Conservation (phyloP, 164 flowering plant genomes). For the Macadamia tetraphylla region DNA sequence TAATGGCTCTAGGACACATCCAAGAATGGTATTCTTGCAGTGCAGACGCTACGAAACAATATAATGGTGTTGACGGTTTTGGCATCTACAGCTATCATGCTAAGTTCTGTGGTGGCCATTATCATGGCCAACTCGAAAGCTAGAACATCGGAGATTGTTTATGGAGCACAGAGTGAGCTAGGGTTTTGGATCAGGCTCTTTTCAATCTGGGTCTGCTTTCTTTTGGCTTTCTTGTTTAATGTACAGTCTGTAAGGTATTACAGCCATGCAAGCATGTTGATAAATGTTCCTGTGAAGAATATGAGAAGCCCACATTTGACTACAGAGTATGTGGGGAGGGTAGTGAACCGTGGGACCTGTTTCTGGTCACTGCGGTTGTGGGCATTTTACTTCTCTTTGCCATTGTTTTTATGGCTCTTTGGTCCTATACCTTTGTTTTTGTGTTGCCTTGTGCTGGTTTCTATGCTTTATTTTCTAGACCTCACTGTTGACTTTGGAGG, state of each 20-base stretch:
- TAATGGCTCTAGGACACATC: no score
- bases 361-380: slow-evolving; percentile 17
- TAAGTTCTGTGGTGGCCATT: no score
- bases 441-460: slow-evolving; percentile 36
- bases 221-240: slow-evolving; percentile 49
- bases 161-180: slow-evolving; percentile 34
- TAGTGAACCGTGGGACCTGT: slow-evolving; percentile 44
- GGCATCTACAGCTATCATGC: no score
- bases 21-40: no score
- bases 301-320: slow-evolving; percentile 17
- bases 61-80: no score
- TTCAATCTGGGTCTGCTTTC: slow-evolving; percentile 46
- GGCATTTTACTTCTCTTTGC: slow-evolving; percentile 65
- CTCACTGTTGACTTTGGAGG: slow-evolving; percentile 18
- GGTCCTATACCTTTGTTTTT: slow-evolving; percentile 68
- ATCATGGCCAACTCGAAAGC: not conserved
- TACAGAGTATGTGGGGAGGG: slow-evolving; percentile 39
- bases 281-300: slow-evolving; percentile 55
- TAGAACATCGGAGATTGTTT: slow-evolving; percentile 9
- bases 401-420: slow-evolving; percentile 62
- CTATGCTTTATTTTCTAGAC: slow-evolving; percentile 45
- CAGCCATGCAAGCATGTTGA: slow-evolving; percentile 64
- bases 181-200: slow-evolving; percentile 50
- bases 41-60: no score
- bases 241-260: slow-evolving; percentile 68